Evolutionary conservation across 2,329 filamentous ascomycete genomes (phyloP).

Genomic region (Fusarium citri): DNA sequence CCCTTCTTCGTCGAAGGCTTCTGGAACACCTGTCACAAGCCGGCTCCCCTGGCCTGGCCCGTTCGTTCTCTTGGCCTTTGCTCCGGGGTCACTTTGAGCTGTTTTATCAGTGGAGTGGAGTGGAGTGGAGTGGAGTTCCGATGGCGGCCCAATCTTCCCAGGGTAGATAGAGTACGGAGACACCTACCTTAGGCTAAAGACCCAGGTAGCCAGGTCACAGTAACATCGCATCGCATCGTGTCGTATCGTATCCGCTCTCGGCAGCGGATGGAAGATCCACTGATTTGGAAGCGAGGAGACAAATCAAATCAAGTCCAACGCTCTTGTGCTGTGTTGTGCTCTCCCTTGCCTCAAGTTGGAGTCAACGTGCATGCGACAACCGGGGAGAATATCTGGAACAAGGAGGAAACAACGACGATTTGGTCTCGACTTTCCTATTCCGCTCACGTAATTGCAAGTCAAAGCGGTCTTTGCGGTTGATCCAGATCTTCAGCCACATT

Average conservation of each 20-base stretch:
- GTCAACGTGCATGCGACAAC: constrained; percentile 9
- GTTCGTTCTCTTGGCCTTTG: constrained; percentile 9
- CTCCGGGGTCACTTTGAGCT: constrained; percentile 21
- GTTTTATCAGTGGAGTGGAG: constrained; percentile 24
- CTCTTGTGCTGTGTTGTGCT: not conserved
- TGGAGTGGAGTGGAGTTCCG: constrained; percentile 7
- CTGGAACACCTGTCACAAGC: constrained; percentile 40
- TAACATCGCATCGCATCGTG: constrained; percentile 12
- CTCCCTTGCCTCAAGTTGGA: not conserved
- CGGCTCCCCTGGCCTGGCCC: not conserved
- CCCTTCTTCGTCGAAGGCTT: constrained; percentile 34
- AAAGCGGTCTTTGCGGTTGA: constrained; percentile 5
- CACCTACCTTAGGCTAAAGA: constrained; percentile 18
- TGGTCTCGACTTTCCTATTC: constrained; percentile 4
- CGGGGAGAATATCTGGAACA: constrained; percentile 16
- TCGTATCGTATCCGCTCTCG: constrained; percentile 37
- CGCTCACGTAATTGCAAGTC: not conserved
- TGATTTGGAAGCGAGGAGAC: constrained; percentile 29
- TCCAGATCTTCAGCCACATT: constrained; percentile 4
- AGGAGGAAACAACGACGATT: not conserved
- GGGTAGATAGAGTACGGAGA: not conserved
- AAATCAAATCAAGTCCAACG: not conserved
- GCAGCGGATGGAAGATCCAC: constrained; percentile 27
- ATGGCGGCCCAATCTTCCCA: constrained; percentile 1
- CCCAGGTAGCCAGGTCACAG: not conserved